Evolutionary conservation across 208 protist species (phyloP).

Genomic region (Leishmania aethiopica): DNA sequence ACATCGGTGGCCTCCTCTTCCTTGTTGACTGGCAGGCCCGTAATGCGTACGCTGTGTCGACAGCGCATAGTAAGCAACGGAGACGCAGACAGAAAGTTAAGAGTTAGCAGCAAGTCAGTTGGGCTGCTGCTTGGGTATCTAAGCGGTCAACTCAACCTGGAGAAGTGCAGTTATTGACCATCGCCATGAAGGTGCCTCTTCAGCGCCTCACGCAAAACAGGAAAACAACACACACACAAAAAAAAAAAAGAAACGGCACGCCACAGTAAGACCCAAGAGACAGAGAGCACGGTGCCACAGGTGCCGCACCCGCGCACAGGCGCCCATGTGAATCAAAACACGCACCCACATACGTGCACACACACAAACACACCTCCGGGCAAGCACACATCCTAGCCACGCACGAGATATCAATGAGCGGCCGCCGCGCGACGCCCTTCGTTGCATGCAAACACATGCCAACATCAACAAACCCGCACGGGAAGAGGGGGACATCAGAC

Average conservation of each 20-base stretch:
- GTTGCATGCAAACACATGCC: too few species aligned
- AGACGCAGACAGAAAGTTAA: not conserved
- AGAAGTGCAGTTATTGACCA: too few species aligned
- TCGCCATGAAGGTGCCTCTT: not conserved
- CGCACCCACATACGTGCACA: not conserved
- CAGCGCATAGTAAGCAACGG: not conserved
- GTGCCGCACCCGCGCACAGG: not conserved
- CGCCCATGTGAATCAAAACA: not conserved
- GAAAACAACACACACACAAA: too few species aligned
- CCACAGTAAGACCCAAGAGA: not conserved
- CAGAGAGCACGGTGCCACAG: not conserved
- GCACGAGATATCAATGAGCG: too few species aligned
- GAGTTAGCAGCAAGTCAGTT: not conserved
- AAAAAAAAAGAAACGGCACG: not conserved
- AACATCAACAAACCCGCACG: not conserved
- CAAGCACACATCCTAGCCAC: too few species aligned
- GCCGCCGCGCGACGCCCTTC: too few species aligned
- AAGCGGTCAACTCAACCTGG: too few species aligned
- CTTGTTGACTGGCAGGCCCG: not conserved
- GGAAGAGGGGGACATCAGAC: not conserved
- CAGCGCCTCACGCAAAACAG: not conserved
- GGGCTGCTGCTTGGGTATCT: not conserved
- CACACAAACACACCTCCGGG: not conserved
- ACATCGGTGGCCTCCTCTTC: not conserved
- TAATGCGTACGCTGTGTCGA: not conserved